Evolutionary conservation across 2,329 filamentous ascomycete genomes (phyloP).

Genomic region (Endoconidiophora laricicola): DNA sequence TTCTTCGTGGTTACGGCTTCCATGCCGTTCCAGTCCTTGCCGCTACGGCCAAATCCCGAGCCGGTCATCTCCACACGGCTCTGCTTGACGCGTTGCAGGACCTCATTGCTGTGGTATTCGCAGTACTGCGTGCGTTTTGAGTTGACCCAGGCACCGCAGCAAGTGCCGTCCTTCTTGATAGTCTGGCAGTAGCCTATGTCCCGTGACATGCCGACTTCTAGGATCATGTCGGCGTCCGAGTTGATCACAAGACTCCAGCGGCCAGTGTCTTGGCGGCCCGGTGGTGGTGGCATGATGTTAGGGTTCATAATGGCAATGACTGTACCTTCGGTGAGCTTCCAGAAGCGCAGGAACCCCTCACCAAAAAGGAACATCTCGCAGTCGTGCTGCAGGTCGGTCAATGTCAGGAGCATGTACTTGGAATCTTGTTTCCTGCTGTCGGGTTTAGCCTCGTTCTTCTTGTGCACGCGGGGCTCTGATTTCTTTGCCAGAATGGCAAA

Average conservation of each 20-base stretch:
- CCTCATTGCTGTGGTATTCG: slow-evolving; percentile 78
- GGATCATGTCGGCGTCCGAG: slow-evolving; percentile 71
- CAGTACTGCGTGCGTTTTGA: slow-evolving; percentile 76
- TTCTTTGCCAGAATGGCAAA: slow-evolving; percentile 80
- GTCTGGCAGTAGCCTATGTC: slow-evolving; percentile 83
- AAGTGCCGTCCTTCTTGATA: slow-evolving; percentile 65
- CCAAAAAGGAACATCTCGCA: slow-evolving; percentile 86
- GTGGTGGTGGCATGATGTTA: slow-evolving; percentile 71
- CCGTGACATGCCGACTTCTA: slow-evolving; percentile 71
- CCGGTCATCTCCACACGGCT: slow-evolving; percentile 65
- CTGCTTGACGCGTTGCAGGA: slow-evolving; percentile 44
- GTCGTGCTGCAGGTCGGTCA: slow-evolving; percentile 82
- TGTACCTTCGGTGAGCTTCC: slow-evolving; percentile 85
- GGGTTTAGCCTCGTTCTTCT: slow-evolving; percentile 24
- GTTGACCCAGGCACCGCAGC: slow-evolving; percentile 76
- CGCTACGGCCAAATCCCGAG: slow-evolving; percentile 31
- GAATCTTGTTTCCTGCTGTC: slow-evolving; percentile 25
- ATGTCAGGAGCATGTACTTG: slow-evolving; percentile 83
- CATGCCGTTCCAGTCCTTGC: slow-evolving; percentile 19
- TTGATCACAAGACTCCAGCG: slow-evolving; percentile 74
- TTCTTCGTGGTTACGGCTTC: slow-evolving; percentile 17
- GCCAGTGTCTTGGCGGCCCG: slow-evolving; percentile 57
- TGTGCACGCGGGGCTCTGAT: slow-evolving; percentile 55
- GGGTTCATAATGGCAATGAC: slow-evolving; percentile 87
- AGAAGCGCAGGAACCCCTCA: slow-evolving; percentile 78